Conservation (phyloP, 2,329 filamentous ascomycete species). For the Arthroderma sp. region DNA sequence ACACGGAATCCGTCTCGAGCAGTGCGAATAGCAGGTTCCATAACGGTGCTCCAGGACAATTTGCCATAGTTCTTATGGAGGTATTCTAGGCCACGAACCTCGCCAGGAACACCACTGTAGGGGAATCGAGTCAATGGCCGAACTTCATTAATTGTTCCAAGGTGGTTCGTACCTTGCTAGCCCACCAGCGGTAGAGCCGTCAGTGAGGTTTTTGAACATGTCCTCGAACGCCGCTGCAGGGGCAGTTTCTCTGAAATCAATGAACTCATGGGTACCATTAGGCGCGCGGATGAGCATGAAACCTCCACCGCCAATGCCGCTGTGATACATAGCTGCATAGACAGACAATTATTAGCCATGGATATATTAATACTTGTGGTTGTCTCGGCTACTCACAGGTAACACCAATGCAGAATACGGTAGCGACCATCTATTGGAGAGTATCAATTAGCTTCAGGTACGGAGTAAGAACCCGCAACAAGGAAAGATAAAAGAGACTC, state of each 20-base stretch:
- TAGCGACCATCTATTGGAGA: constrained; percentile 48
- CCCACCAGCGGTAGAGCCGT: constrained; percentile 58
- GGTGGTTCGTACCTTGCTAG: constrained; percentile 43
- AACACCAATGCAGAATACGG: constrained; percentile 63
- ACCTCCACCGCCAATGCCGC: constrained; percentile 76
- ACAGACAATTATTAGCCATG: constrained; percentile 6
- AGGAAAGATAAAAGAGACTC: constrained; percentile 16
- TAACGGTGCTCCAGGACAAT: constrained; percentile 58
- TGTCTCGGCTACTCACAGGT: constrained; percentile 37
- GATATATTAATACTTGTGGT: neutral
- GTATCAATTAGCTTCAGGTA: neutral
- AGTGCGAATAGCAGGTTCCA: constrained; percentile 60
- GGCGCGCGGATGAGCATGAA: constrained; percentile 70
- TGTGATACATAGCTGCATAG: constrained; percentile 54
- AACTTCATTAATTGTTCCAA: neutral
- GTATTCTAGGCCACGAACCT: constrained; percentile 64
- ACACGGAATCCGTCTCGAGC: constrained; percentile 65
- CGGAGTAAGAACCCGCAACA: neutral
- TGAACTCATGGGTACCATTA: constrained; percentile 66
- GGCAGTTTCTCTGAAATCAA: constrained; percentile 84
- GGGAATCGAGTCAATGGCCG: neutral
- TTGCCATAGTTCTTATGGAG: constrained; percentile 53
- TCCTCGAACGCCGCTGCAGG: constrained; percentile 68
- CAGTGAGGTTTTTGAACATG: constrained; percentile 67
- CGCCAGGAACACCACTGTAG: constrained; percentile 44